These are phyloP conservation scores for Botryotinia narcissicola DNA, from an alignment of 2,329 filamentous ascomycete genomes.

Conservation along the genomic window DNA sequence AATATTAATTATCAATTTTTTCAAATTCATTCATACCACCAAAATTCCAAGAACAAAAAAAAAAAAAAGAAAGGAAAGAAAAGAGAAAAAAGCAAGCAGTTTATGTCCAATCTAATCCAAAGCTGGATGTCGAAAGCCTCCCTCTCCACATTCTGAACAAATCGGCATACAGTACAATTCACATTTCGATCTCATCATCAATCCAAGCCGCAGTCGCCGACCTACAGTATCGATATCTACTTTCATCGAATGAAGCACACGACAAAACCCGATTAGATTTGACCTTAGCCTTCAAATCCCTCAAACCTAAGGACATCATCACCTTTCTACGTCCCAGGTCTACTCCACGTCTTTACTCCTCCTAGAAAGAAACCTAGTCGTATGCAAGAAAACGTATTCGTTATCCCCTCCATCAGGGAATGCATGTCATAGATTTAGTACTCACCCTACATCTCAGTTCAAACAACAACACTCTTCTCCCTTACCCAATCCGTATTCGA, in stretches of 20 bases:
- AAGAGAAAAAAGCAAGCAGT: conserved; percentile 4
- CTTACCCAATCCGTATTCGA: neutral
- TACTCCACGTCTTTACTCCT: conserved; percentile 5
- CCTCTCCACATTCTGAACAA: conserved; percentile 19
- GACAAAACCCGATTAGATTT: conserved; percentile 13
- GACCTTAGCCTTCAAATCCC: neutral
- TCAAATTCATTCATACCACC: neutral
- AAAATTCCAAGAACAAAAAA: neutral
- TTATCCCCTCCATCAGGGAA: conserved; percentile 16
- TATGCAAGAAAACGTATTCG: conserved; percentile 17
- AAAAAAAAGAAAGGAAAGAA: neutral
- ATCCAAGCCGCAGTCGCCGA: conserved; percentile 18
- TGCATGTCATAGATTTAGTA: conserved; percentile 21
- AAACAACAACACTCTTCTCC: conserved; percentile 15
- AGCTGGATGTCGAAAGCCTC: conserved; percentile 10
- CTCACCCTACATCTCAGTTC: conserved; percentile 11
- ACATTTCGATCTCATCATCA: conserved; percentile 15
- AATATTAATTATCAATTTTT: no score
- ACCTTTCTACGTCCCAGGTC: neutral
- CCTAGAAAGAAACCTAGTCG: conserved; percentile 5
- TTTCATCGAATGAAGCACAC: conserved; percentile 18
- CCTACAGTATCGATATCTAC: conserved; percentile 11
- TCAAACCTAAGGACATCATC: neutral
- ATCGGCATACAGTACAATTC: conserved; percentile 15
- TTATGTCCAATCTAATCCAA: neutral